phyloP scores from a whole-genome alignment of 768 basidiomycete genomes.

The Pleurotus giganteus region DNA sequence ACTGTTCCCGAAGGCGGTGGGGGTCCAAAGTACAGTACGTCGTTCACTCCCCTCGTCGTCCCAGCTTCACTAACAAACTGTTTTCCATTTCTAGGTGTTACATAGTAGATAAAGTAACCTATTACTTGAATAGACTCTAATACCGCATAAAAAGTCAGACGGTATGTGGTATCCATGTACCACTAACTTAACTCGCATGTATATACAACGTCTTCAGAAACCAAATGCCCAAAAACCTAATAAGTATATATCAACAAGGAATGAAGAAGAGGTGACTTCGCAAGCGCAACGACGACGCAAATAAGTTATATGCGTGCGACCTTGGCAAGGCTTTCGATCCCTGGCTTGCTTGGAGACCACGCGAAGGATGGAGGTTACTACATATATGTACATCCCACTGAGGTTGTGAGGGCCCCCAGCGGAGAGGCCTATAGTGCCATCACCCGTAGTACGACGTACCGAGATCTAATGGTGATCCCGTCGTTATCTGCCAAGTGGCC shows the following conservation, averaged over 20 bases:
- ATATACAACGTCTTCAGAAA: background rate
- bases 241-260: background rate
- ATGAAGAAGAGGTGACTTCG: background rate
- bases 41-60: conserved; percentile 33
- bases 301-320: too few species aligned
- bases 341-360: too few species aligned
- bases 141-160: background rate
- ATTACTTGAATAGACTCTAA: background rate
- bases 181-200: background rate
- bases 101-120: conserved; percentile 5
- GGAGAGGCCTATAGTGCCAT: too few species aligned
- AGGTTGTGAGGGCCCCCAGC: too few species aligned
- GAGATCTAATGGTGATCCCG: too few species aligned
- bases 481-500: too few species aligned
- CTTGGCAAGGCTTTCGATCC: too few species aligned
- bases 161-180: too few species aligned
- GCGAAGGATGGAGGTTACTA: too few species aligned
- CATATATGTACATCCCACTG: too few species aligned
- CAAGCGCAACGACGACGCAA: too few species aligned
- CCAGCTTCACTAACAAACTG: background rate
- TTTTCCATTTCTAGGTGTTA: conserved; percentile 5
- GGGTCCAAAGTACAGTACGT: conserved; percentile 91
- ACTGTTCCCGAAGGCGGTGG: conserved; percentile 95
- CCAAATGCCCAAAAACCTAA: background rate
- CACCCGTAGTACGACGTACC: too few species aligned